Evolutionary conservation across 2,329 filamentous ascomycete species (phyloP), one percentile per base, ranked within the genome.

Genomic region (Reticulascus tulasneorum): DNA sequence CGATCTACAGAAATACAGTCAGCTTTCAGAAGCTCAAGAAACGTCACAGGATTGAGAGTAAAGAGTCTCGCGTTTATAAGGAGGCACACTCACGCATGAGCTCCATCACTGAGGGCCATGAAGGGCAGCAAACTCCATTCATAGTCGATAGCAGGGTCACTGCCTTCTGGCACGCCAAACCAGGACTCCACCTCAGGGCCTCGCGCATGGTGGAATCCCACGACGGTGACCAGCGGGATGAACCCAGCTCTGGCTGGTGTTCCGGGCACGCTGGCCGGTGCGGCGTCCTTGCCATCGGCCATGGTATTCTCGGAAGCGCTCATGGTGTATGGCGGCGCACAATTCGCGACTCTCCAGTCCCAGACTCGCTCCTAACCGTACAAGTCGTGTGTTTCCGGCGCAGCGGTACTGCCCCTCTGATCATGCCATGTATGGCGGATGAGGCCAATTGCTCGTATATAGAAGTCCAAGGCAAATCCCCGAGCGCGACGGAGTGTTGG

Each of bases 31-130:
- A 34, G 27, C 26, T 29, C 18, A 9, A 7, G 25, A 34, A 9
- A 21, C 18, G 17, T 22, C 10, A n/a, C 18, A n/a, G 16, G 19
- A n/a, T 17, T 15, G 13, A 9, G 17, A 10, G 44, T 12, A 18
- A 30, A 10, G 10, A n/a, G 5, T 15, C 22, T 6, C 9, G 15
- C 21, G 13, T 10, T 50, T 25, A 13, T 9, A 16, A 12, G 19
- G 15, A 17, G 22, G 5, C n/a, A 22, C 18, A 71, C 83, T 66
- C 73, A 93, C 82, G 89, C 82, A 70, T 98, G 93, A 35, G 93
- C 93, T 35, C 93, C 93, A 59, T 98, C 93, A 39, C 87, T 93
- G 54, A 98, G 66, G 18, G 93, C 93, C 87, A 97, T 96, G 62
- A 98, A 98, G 0, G 93, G 90, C 44, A 98, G 71, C 49, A 96